Evolutionary conservation across 2,329 filamentous ascomycete genomes (phyloP), one percentile per base, ranked within the genome.

Genomic region (Colletotrichum spinosum): DNA sequence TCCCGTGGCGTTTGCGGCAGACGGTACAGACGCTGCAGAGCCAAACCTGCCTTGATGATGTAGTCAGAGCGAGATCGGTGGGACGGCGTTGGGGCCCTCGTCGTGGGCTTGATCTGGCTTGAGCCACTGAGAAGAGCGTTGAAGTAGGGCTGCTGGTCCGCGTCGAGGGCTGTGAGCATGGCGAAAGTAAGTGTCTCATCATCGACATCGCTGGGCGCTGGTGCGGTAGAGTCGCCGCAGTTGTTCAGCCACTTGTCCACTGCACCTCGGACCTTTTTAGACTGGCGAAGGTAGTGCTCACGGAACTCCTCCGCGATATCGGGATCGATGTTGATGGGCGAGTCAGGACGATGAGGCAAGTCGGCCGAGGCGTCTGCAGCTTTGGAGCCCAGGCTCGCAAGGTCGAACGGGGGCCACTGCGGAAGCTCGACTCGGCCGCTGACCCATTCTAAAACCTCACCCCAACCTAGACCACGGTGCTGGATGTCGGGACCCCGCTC

Each of bases 171-270:
- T 9, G 95, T 98, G 65, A 97, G 83, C 77, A 98, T 97, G 58
- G 95, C 94, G 79, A 98, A 97, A 2, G 92, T 91, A 41, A 98
- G 81, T 0, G 95, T 98, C 78, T 97, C 95, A 68, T 97, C 94
- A 72, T 97, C 95, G 6, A 97, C 91, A 64, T 97, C 95, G 67
- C 94, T 90, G 0, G 94, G 94, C 2, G 93, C 90, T 55, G 90
- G 91, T 1, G 88, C 88, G 2, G 90, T 87, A 13, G 88, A 86
- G 67, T 94, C 91, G 38, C 90, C 90, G 71, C 95, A 95, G 65
- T 88, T 91, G 41, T 87, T 90, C 67, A 98, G 87, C 95, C 95
- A 98, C 72, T 87, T 91, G 76, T 97, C 93, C 1, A 98, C 95
- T 1, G 92, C 91, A n/a, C 90, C 88, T 73, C 94, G 92, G 15